phyloP scores from a whole-genome alignment of 495 filamentous ascomycete genomes.

The Penicillium longicatenatum region DNA sequence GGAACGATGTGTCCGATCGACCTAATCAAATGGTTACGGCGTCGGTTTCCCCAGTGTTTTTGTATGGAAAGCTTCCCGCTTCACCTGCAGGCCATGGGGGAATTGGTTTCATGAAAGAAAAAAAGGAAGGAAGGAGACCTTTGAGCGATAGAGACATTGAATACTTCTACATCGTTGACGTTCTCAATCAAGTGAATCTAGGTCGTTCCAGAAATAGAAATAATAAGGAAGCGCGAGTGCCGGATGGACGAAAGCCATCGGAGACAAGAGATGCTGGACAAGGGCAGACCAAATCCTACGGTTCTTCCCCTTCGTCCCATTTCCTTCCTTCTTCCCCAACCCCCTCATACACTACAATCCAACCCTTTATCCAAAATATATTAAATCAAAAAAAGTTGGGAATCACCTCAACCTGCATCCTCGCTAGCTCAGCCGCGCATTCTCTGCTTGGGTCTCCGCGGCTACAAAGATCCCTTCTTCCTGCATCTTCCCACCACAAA shows the following conservation, averaged over 20 bases:
- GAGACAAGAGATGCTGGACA: background rate
- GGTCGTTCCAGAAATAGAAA: background rate
- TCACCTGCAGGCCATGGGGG: background rate
- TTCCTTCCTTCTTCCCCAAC: background rate
- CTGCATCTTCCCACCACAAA: slow-evolving; percentile 38
- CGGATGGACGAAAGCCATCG: background rate
- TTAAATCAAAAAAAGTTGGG: background rate
- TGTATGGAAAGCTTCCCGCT: background rate
- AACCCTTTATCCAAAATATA: background rate
- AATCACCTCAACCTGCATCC: slow-evolving; percentile 21
- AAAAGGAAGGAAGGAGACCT: too few species aligned
- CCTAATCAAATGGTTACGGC: background rate
- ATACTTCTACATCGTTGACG: too few species aligned
- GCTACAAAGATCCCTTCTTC: slow-evolving; percentile 29
- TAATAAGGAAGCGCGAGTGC: background rate
- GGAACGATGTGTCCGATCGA: background rate
- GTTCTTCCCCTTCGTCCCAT: background rate
- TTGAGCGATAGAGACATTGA: too few species aligned
- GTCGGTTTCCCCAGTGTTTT: background rate
- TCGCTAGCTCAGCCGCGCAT: slow-evolving; percentile 31
- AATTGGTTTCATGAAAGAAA: too few species aligned
- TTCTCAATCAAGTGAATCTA: background rate
- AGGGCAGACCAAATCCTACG: background rate
- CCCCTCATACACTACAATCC: background rate
- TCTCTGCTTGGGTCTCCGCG: slow-evolving; percentile 35